A percentile compares a stretch with the other conserved stretches of the same genome.
These are phyloP conservation scores for Papiliotrema fonsecae DNA, from an alignment of 1,284 basidiomycete genomes.

Conservation along the genomic window DNA sequence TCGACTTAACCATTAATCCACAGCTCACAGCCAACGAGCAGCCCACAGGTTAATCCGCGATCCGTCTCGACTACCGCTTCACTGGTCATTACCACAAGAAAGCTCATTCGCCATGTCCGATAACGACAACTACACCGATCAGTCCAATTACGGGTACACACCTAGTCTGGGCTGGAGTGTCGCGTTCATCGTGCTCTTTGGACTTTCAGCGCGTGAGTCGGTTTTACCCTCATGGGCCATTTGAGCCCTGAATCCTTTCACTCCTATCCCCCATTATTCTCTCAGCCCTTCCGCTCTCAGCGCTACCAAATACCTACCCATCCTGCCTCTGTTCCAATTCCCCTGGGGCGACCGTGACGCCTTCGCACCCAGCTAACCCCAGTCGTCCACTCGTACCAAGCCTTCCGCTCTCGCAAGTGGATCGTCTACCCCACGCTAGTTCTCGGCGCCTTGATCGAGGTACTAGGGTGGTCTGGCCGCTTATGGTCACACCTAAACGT, in stretches of 20 bases:
- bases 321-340: too few species aligned
- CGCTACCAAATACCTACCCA: too few species aligned
- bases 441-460: constrained; percentile 54
- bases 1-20: too few species aligned
- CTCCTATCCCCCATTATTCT: neutral
- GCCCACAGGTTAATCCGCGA: too few species aligned
- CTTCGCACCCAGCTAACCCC: too few species aligned
- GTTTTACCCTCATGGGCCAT: neutral
- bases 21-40: too few species aligned
- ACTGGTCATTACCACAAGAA: too few species aligned
- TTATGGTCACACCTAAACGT: constrained; percentile 31
- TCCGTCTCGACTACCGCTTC: too few species aligned
- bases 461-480: constrained; percentile 45
- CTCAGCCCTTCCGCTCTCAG: too few species aligned
- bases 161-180: constrained; percentile 15
- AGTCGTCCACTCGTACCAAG: constrained; percentile 53
- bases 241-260: neutral
- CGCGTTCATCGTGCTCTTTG: constrained; percentile 30
- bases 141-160: constrained; percentile 29
- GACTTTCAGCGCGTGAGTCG: constrained; percentile 14
- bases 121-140: neutral
- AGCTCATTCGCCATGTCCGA: too few species aligned
- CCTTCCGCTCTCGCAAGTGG: constrained; percentile 49
- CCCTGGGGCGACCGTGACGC: too few species aligned
- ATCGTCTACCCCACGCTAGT: constrained; percentile 56